These are phyloP conservation scores for Trametes cubensis DNA, from an alignment of 768 basidiomycete genomes.

Conservation along the genomic window DNA sequence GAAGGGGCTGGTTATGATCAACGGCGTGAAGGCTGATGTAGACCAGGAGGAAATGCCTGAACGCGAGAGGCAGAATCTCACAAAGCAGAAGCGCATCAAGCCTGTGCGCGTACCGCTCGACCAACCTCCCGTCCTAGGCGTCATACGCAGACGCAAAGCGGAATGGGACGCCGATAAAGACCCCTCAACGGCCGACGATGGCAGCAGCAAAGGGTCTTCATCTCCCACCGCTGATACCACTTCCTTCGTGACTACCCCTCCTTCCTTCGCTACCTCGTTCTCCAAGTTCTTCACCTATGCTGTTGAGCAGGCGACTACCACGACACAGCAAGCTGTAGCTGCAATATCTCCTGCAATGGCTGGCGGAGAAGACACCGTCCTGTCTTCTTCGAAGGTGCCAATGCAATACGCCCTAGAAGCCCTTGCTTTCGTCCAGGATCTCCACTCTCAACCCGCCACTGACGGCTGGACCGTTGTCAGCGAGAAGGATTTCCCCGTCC, in stretches of 20 bases:
- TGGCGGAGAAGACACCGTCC: slow-evolving; percentile 43
- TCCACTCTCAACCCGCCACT: slow-evolving; percentile 56
- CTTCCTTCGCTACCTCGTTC: slow-evolving; percentile 70
- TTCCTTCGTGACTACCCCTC: slow-evolving; percentile 56
- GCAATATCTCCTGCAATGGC: slow-evolving; percentile 64
- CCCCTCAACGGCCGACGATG: slow-evolving; percentile 12
- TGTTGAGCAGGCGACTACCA: slow-evolving; percentile 70
- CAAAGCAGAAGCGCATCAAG: slow-evolving; percentile 84
- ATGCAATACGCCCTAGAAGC: slow-evolving; percentile 85
- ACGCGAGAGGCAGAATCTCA: slow-evolving; percentile 78
- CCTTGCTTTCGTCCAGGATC: slow-evolving; percentile 74
- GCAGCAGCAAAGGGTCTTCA: not conserved
- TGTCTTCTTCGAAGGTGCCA: slow-evolving; percentile 63
- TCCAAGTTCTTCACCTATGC: slow-evolving; percentile 73
- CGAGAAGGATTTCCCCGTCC: slow-evolving; percentile 76
- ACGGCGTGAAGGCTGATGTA: slow-evolving; percentile 81
- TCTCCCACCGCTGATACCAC: slow-evolving; percentile 28
- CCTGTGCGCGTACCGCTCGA: slow-evolving; percentile 88
- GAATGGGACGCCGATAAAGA: slow-evolving; percentile 69
- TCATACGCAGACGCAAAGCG: slow-evolving; percentile 65
- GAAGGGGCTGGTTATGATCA: slow-evolving; percentile 84
- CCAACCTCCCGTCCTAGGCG: slow-evolving; percentile 82
- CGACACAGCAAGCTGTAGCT: slow-evolving; percentile 78
- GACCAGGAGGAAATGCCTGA: slow-evolving; percentile 90
- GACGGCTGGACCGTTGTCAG: slow-evolving; percentile 77